These are phyloP conservation scores for Phytophthora vignae DNA, from an alignment of 352 stramenopile genomes.

Conservation along the genomic window DNA sequence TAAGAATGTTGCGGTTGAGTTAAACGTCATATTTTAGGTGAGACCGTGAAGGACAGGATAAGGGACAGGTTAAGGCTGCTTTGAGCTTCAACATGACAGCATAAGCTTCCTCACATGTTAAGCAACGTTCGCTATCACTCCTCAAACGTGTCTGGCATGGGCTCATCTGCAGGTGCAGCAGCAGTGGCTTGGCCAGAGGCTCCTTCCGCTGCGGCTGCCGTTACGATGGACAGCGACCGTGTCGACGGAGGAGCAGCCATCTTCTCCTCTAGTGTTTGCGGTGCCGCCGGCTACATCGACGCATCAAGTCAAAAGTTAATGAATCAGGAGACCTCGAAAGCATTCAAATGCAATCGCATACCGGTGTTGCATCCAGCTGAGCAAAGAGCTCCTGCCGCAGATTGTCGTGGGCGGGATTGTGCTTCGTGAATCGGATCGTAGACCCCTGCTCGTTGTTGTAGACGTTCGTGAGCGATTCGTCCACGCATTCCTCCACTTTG, in stretches of 20 bases:
- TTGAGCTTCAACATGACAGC: slow-evolving; percentile 13
- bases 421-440: slow-evolving; percentile 89
- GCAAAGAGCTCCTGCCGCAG: slow-evolving; percentile 83
- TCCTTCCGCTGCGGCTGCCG: slow-evolving; percentile 42
- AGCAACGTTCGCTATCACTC: slow-evolving; percentile 19
- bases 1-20: slow-evolving; percentile 4
- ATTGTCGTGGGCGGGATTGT: slow-evolving; percentile 83
- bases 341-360: slow-evolving; percentile 13
- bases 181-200: slow-evolving; percentile 25
- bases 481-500: slow-evolving; percentile 92
- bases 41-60: not conserved
- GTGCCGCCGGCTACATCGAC: slow-evolving; percentile 23
- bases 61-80: not conserved
- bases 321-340: not conserved
- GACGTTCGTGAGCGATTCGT: slow-evolving; percentile 93
- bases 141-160: slow-evolving; percentile 45
- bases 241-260: slow-evolving; percentile 38
- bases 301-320: not conserved
- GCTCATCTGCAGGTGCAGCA: slow-evolving; percentile 37
- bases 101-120: not conserved
- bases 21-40: not conserved
- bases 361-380: slow-evolving; percentile 52
- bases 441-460: slow-evolving; percentile 94
- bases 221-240: slow-evolving; percentile 51
- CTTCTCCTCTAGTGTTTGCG: slow-evolving; percentile 49